phyloP scores from a whole-genome alignment of 768 basidiomycete species.

The Rhizopogon roseolus region DNA sequence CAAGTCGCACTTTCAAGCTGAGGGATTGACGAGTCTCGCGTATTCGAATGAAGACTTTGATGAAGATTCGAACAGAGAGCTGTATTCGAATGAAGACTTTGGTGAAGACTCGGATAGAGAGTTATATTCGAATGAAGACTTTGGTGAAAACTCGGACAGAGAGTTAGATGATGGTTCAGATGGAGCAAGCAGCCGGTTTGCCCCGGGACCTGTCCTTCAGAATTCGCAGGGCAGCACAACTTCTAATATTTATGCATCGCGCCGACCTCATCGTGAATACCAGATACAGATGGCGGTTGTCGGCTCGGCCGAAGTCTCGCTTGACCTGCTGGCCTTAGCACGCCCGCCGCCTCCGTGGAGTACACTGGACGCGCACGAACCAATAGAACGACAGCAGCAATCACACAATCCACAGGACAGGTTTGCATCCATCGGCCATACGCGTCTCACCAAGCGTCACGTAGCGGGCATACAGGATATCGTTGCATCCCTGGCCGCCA shows the following conservation, averaged over 20 bases:
- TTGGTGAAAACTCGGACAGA: too few relatives aligned
- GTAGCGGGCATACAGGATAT: slow-evolving; percentile 15
- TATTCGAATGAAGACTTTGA: neutral
- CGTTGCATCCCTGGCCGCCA: slow-evolving; percentile 11
- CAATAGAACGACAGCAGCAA: neutral
- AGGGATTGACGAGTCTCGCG: neutral
- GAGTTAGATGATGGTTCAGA: neutral
- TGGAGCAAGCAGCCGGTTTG: neutral
- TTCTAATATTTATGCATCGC: neutral
- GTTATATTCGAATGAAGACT: too few relatives aligned
- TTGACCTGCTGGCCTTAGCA: slow-evolving; percentile 22
- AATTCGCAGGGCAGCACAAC: neutral
- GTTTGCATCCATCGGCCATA: slow-evolving; percentile 14
- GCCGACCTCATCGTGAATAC: neutral
- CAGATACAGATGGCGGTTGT: neutral
- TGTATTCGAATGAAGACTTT: too few relatives aligned
- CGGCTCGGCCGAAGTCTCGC: neutral
- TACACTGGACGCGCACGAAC: neutral
- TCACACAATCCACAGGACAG: neutral
- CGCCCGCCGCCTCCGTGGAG: slow-evolving; percentile 24
- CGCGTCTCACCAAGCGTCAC: slow-evolving; percentile 21
- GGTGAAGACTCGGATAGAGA: too few relatives aligned
- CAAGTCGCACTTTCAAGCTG: too few relatives aligned
- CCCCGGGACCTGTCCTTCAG: neutral
- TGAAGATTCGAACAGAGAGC: too few relatives aligned